Percentiles rank a stretch among this genome's conserved stretches.
These are phyloP conservation scores for Penicillium fimorum DNA, from an alignment of 495 filamentous ascomycete species.

Conservation along the genomic window DNA sequence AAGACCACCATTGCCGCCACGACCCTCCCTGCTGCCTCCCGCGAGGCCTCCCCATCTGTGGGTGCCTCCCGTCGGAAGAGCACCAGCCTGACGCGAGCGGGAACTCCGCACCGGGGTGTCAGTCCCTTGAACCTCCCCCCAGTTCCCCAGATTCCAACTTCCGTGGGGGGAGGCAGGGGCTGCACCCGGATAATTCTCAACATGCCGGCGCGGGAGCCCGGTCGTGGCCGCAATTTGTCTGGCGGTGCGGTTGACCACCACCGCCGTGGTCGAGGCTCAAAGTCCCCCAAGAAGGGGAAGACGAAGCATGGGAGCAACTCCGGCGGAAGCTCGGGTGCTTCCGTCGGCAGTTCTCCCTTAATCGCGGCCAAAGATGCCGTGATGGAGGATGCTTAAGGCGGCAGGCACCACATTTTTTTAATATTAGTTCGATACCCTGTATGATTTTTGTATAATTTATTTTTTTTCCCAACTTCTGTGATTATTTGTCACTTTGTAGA, in stretches of 20 bases:
- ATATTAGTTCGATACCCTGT: not conserved
- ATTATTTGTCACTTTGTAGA: not conserved
- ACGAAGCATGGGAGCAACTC: not conserved
- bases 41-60: conserved; percentile 2
- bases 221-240: not conserved
- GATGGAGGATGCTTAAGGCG: not conserved
- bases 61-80: conserved; percentile 6
- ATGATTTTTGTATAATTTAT: not conserved
- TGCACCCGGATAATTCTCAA: not conserved
- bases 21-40: not conserved
- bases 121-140: not conserved
- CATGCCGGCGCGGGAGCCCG: not conserved
- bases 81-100: not conserved
- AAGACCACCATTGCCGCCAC: not conserved
- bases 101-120: not conserved
- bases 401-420: not conserved
- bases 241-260: not conserved
- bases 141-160: not conserved
- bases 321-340: not conserved
- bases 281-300: not conserved
- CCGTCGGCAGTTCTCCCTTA: not conserved
- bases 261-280: not conserved
- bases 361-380: not conserved
- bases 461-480: not conserved
- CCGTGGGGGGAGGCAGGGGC: not conserved